Evolutionary conservation across 129 eudicot species (phyloP), one percentile per base, ranked within the genome.

Genomic region (Centella asiatica): DNA sequence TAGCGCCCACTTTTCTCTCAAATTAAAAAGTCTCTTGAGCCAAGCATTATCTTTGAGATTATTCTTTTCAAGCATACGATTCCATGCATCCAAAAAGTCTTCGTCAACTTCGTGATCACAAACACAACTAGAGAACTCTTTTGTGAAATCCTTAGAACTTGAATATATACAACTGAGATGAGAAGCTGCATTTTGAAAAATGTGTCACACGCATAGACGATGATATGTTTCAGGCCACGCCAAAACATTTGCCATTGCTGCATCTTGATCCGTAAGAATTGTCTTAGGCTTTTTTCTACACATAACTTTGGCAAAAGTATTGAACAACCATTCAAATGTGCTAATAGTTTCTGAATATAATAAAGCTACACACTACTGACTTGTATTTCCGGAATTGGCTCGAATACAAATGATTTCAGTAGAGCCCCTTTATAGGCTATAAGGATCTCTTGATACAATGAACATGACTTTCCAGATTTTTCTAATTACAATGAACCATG

Each of bases 281-380:
- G n/a, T n/a, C n/a, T n/a, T n/a, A n/a, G n/a, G n/a, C n/a, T n/a
- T n/a, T 55, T 50, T 55, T 68, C 51, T 26, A 65, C 74, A 53
- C 75, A 72, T 76, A 0, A 70, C 66, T 49, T 59, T 62, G 5
- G 48, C 10, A 52, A 80, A 76, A 8, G 62, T 71, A 27, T 49
- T 46, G 44, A 80, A 71, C 2, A 80, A 58, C 81, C 85, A 80
- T 36, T 49, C 23, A 50, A 80, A 80, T 6, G 78, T 62, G 15
- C 73, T 42, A 4, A 32, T 60, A n/a, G 76, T 71, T 37, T 80
- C 73, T 56, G 76, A 77, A 48, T 71, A 75, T 11, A 80, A 22
- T 36, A 72, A 49, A 17, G 72, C 59, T 14, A 76, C 78, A 15
- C 78, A n/a, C n/a, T n/a, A n/a, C n/a, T n/a, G n/a, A n/a, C n/a